phyloP scores from a whole-genome alignment of 371 early-diverging fungal genomes.

The Mortierella sp. region DNA sequence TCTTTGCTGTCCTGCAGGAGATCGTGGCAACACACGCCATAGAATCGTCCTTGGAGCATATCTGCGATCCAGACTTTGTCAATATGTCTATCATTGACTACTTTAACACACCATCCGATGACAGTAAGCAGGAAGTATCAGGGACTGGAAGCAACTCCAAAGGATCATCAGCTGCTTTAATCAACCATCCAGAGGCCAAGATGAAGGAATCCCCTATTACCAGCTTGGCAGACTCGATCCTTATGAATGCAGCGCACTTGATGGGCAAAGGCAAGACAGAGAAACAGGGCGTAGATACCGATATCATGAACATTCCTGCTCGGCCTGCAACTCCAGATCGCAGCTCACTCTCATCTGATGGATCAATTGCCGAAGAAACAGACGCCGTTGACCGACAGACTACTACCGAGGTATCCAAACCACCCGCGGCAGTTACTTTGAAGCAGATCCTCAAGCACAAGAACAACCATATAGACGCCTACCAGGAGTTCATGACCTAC shows the following conservation, averaged over 20 bases:
- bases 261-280: constrained; percentile 31
- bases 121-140: neutral
- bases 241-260: constrained; percentile 43
- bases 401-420: neutral
- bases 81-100: constrained; percentile 49
- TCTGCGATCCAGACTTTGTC: constrained; percentile 50
- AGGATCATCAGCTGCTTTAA: neutral
- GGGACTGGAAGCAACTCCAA: neutral
- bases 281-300: constrained; percentile 13
- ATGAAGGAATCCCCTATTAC: constrained; percentile 30
- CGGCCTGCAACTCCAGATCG: constrained; percentile 6
- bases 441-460: constrained; percentile 27
- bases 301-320: constrained; percentile 1
- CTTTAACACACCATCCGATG: constrained; percentile 12
- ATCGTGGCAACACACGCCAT: constrained; percentile 51
- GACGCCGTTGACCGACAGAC: neutral
- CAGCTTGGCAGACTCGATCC: constrained; percentile 42
- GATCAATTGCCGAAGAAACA: neutral
- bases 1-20: constrained; percentile 52
- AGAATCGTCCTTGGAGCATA: constrained; percentile 40
- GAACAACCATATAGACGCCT: constrained; percentile 27
- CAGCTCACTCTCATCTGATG: neutral
- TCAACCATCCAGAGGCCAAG: neutral
- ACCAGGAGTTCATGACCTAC: constrained; percentile 49
- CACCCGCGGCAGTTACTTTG: constrained; percentile 9